Evolutionary conservation across 495 filamentous ascomycete species (phyloP).

Genomic region (Aspergillus asperescens): DNA sequence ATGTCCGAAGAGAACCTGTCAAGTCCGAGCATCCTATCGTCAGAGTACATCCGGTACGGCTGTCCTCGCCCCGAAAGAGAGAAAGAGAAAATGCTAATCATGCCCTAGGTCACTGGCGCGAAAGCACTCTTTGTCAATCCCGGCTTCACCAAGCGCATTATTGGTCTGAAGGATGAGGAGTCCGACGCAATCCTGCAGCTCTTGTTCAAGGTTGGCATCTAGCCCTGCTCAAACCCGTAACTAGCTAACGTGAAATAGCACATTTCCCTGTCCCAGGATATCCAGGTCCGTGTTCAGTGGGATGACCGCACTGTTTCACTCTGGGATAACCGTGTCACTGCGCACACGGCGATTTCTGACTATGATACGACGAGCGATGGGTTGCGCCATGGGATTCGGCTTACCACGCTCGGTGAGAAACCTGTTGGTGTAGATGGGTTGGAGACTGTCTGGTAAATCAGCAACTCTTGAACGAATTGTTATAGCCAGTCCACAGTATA

Average conservation of each 20-base stretch:
- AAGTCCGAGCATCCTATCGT: constrained; percentile 66
- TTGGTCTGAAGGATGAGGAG: constrained; percentile 8
- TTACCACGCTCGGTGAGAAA: constrained; percentile 42
- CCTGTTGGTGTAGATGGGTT: constrained; percentile 42
- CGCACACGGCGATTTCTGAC: constrained; percentile 50
- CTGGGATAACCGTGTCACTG: constrained; percentile 42
- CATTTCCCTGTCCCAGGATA: constrained; percentile 41
- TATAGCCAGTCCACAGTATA: too few relatives aligned
- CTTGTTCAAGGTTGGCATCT: background rate
- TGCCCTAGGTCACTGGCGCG: background rate
- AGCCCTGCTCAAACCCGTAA: too few relatives aligned
- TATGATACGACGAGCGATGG: constrained; percentile 46
- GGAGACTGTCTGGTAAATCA: constrained; percentile 20
- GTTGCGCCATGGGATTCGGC: constrained; percentile 38
- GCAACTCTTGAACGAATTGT: too few relatives aligned
- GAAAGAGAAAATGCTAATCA: background rate
- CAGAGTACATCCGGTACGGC: constrained; percentile 25
- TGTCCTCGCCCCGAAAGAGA: background rate
- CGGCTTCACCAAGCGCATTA: constrained; percentile 10
- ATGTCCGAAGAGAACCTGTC: constrained; percentile 62
- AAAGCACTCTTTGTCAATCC: constrained; percentile 9
- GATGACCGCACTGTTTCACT: constrained; percentile 39
- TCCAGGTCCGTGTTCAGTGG: constrained; percentile 44
- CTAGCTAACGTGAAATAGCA: constrained; percentile 19
- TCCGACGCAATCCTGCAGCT: constrained; percentile 7